These are phyloP conservation scores for Termitomyces sp. DNA, from an alignment of 768 basidiomycete species.

Conservation along the genomic window DNA sequence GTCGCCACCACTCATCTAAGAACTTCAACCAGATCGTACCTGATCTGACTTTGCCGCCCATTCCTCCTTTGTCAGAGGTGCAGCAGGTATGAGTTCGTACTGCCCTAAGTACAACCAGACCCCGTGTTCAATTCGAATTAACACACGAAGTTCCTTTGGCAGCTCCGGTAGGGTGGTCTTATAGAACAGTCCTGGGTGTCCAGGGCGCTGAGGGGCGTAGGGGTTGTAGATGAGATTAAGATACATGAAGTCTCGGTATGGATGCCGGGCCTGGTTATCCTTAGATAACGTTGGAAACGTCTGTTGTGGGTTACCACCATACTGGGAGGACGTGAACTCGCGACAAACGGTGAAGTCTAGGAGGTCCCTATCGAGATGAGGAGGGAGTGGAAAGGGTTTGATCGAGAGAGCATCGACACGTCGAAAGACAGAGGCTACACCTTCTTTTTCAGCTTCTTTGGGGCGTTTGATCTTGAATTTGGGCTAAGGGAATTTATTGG, in stretches of 20 bases:
- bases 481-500: constrained; percentile 1
- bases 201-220: constrained; percentile 24
- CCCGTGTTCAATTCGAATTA: constrained; percentile 18
- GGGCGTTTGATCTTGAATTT: constrained; percentile 4
- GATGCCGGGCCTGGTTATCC: not conserved
- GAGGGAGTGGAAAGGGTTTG: not conserved
- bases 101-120: constrained; percentile 34
- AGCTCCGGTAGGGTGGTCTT: not conserved
- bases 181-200: constrained; percentile 27
- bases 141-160: not conserved
- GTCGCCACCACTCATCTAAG: not conserved
- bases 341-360: not conserved
- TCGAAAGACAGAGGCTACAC: constrained; percentile 4
- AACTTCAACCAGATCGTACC: not conserved
- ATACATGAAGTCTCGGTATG: constrained; percentile 26
- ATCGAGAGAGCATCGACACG: constrained; percentile 7
- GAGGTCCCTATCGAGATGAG: not conserved
- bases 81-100: constrained; percentile 27
- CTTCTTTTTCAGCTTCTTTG: not conserved
- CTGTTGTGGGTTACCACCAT: not conserved
- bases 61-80: constrained; percentile 31
- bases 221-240: constrained; percentile 21
- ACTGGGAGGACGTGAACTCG: constrained; percentile 14
- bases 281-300: not conserved
- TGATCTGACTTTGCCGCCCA: constrained; percentile 9